Evolutionary conservation across 768 basidiomycete species (phyloP).

Genomic region (Mycena rosella): DNA sequence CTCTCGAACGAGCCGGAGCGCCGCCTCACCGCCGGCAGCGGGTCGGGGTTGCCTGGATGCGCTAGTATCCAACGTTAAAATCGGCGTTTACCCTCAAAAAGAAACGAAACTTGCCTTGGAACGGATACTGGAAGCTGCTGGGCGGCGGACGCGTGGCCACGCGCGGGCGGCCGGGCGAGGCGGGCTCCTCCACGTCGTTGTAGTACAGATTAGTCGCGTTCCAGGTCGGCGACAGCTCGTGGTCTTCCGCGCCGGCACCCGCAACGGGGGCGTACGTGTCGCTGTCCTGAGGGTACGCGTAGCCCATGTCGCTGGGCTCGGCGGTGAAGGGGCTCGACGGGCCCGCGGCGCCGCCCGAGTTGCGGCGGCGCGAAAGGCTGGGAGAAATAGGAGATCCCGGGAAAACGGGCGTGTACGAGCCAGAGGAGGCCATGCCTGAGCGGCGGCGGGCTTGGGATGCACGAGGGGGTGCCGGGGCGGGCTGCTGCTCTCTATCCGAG

Average conservation of each 20-base stretch:
- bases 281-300: conserved; percentile 15
- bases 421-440: conserved; percentile 1
- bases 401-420: conserved; percentile 17
- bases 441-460: conserved; percentile 17
- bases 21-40: conserved; percentile 47
- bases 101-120: conserved; percentile 44
- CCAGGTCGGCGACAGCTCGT: conserved; percentile 37
- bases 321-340: conserved; percentile 16
- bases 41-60: conserved; percentile 74
- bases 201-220: conserved; percentile 37
- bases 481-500: conserved; percentile 20
- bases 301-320: not conserved
- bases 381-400: conserved; percentile 8
- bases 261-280: conserved; percentile 19
- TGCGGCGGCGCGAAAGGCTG: conserved; percentile 17
- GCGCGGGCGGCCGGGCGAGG: conserved; percentile 28
- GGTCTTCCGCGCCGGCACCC: conserved; percentile 29
- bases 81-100: not conserved
- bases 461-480: not conserved
- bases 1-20: conserved; percentile 60
- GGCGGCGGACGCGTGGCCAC: conserved; percentile 49
- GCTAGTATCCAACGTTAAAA: conserved; percentile 60
- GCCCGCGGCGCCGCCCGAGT: not conserved
- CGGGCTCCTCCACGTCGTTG: conserved; percentile 23
- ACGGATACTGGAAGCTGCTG: conserved; percentile 56